A percentile compares a stretch with the other conserved stretches of the same genome.
Conservation (phyloP, 1,284 basidiomycete genomes). For the Tilletia caries region DNA sequence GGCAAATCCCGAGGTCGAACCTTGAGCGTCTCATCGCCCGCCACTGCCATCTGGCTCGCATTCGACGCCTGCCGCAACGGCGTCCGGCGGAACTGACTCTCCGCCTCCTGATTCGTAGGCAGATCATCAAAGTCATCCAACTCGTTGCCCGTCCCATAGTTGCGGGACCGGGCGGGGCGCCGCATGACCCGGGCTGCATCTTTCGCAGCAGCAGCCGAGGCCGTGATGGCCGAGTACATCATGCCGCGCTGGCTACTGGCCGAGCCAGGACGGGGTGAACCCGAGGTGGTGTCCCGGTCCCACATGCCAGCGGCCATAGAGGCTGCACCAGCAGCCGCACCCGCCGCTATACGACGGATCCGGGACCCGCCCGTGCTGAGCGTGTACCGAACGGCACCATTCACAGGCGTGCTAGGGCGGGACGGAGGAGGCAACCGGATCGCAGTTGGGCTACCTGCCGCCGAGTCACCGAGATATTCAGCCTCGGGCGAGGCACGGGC, state of each 20-base stretch:
- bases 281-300: neutral
- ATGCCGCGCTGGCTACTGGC: neutral
- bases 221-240: neutral
- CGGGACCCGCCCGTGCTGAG: neutral
- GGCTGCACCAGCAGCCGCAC: neutral
- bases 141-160: constrained; percentile 88
- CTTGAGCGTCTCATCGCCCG: constrained; percentile 9
- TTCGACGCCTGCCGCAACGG: constrained; percentile 3
- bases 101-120: constrained; percentile 63
- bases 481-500: constrained; percentile 17
- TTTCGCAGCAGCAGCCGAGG: constrained; percentile 11
- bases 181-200: constrained; percentile 65
- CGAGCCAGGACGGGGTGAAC: neutral
- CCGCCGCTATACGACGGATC: neutral
- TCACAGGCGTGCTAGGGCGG: constrained; percentile 29
- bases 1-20: constrained; percentile 8
- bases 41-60: neutral
- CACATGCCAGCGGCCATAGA: neutral
- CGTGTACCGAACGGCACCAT: constrained; percentile 8
- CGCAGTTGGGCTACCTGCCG: neutral
- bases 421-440: constrained; percentile 21
- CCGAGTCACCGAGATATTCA: constrained; percentile 18
- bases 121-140: constrained; percentile 87
- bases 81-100: neutral
- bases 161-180: constrained; percentile 67